Percentiles rank a stretch among this genome's conserved stretches.
phyloP scores from a whole-genome alignment of 208 protist genomes.

The Novymonas esmeraldas region DNA sequence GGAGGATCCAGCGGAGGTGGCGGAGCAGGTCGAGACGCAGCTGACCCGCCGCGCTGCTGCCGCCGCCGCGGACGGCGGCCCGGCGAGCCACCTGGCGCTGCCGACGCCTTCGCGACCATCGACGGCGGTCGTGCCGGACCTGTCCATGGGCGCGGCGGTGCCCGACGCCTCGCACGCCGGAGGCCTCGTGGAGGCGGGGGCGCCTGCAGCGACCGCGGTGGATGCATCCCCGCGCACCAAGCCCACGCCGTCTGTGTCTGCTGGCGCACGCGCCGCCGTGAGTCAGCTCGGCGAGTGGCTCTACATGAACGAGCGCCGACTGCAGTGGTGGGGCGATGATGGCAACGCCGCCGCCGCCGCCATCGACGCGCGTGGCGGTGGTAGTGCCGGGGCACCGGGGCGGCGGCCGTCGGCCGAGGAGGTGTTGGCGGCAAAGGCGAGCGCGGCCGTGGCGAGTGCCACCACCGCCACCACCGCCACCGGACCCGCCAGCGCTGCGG shows the following conservation, averaged over 20 bases:
- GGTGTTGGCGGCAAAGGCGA: background rate
- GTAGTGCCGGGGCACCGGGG: background rate
- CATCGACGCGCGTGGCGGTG: background rate
- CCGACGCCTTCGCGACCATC: background rate
- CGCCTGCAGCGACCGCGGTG: background rate
- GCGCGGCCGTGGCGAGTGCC: background rate
- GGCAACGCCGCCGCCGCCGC: background rate
- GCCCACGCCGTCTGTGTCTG: too few relatives aligned
- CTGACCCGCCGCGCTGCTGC: conserved; percentile 1
- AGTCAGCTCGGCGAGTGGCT: conserved; percentile 36
- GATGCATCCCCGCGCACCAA: too few relatives aligned
- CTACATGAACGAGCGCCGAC: conserved; percentile 31
- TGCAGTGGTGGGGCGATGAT: conserved; percentile 13
- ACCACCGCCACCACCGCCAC: background rate
- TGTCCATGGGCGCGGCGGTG: too few relatives aligned
- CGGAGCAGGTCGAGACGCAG: conserved; percentile 5
- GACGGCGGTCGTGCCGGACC: background rate
- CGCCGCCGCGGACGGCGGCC: background rate
- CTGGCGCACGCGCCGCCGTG: background rate
- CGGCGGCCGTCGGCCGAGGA: background rate
- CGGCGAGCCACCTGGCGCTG: background rate
- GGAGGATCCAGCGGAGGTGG: conserved; percentile 2
- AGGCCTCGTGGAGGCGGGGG: too few relatives aligned
- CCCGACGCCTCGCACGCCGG: too few relatives aligned
- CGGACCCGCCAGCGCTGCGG: too few relatives aligned